These are phyloP conservation scores for Aspergillus sp. DNA, from an alignment of 2,329 filamentous ascomycete genomes.

Conservation along the genomic window DNA sequence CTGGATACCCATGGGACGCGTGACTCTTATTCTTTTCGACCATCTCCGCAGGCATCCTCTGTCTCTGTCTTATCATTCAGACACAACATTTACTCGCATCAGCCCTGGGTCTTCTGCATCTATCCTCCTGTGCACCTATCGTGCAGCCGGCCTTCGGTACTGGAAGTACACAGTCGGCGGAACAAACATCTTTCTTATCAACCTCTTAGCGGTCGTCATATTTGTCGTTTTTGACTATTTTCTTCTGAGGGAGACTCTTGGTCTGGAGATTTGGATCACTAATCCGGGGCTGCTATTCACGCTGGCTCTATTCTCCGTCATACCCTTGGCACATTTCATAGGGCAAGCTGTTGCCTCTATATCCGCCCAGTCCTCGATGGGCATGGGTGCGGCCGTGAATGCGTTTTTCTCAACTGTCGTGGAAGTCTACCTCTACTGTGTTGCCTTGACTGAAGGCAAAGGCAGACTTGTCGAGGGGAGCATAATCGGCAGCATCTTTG, in stretches of 20 bases:
- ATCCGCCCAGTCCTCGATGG: conserved; percentile 98
- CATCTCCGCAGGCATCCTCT: conserved; percentile 92
- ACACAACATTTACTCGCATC: conserved; percentile 73
- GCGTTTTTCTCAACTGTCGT: conserved; percentile 98
- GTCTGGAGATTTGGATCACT: conserved; percentile 74
- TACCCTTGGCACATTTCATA: conserved; percentile 96
- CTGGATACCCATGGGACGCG: conserved; percentile 97
- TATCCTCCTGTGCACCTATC: conserved; percentile 94
- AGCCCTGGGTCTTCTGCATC: conserved; percentile 76
- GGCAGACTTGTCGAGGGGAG: conserved; percentile 92
- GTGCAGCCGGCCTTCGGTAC: conserved; percentile 90
- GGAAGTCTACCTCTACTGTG: conserved; percentile 96
- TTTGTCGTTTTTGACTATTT: conserved; percentile 95
- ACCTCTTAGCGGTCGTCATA: conserved; percentile 88
- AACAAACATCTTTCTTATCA: conserved; percentile 98
- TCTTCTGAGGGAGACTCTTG: conserved; percentile 71
- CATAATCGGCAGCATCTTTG: conserved; percentile 97
- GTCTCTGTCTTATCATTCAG: conserved; percentile 89
- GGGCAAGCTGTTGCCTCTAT: conserved; percentile 98
- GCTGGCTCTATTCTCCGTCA: conserved; percentile 85
- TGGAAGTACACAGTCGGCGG: conserved; percentile 99
- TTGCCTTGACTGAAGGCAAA: conserved; percentile 91
- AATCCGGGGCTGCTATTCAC: conserved; percentile 85
- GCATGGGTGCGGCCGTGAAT: conserved; percentile 93
- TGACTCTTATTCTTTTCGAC: conserved; percentile 85